These are phyloP conservation scores for Gaeumannomyces tritici DNA, from an alignment of 2,329 filamentous ascomycete genomes.

Conservation along the genomic window DNA sequence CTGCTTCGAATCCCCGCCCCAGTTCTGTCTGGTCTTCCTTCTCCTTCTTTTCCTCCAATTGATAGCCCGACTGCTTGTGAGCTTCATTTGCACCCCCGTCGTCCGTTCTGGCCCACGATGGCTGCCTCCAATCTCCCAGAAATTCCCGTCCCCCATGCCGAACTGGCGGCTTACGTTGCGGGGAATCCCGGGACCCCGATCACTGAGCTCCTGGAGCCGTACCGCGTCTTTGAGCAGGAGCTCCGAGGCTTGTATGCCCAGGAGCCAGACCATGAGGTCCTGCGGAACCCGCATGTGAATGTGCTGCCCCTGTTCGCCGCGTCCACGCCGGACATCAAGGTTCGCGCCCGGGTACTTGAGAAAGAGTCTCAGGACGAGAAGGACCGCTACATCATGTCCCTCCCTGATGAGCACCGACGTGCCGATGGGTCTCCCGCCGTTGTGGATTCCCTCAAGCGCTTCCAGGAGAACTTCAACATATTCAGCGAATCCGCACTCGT, in stretches of 20 bases:
- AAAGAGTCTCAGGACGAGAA: slow-evolving; percentile 50
- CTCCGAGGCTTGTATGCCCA: slow-evolving; percentile 62
- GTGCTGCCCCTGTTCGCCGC: slow-evolving; percentile 56
- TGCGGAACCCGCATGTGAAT: slow-evolving; percentile 50
- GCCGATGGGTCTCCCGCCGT: slow-evolving; percentile 55
- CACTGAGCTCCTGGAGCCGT: slow-evolving; percentile 51
- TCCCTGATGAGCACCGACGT: slow-evolving; percentile 52
- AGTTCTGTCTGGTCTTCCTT: not conserved
- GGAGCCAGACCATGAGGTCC: slow-evolving; percentile 46
- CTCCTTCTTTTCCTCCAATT: not conserved
- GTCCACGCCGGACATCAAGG: slow-evolving; percentile 45
- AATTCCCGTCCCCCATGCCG: slow-evolving; percentile 34
- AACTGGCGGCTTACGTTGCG: slow-evolving; percentile 31
- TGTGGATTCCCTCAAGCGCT: slow-evolving; percentile 58
- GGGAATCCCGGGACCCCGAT: slow-evolving; percentile 40
- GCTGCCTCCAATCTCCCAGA: slow-evolving; percentile 27
- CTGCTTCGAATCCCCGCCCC: not conserved
- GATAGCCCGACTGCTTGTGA: not conserved
- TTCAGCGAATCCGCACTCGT: slow-evolving; percentile 72
- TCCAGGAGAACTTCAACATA: slow-evolving; percentile 66
- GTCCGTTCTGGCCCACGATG: slow-evolving; percentile 18
- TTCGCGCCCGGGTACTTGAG: slow-evolving; percentile 50
- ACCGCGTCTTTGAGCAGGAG: slow-evolving; percentile 56
- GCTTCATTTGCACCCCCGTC: not conserved
- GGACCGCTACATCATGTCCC: slow-evolving; percentile 59